phyloP scores from a whole-genome alignment of 2,329 filamentous ascomycete genomes.

The Aschersonia sp. region DNA sequence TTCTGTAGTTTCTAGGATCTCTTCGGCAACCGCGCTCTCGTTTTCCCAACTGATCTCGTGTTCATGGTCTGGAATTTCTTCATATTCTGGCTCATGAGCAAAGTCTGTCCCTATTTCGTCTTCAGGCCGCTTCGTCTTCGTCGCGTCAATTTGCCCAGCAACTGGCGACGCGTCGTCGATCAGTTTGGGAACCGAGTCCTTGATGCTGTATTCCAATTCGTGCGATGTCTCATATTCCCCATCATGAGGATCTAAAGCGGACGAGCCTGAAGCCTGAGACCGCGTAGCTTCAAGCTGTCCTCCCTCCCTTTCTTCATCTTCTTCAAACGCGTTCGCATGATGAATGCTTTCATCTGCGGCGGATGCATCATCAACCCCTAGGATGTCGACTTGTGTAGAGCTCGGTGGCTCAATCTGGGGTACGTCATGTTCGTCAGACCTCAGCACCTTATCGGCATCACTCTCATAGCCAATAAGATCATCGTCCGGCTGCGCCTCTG shows the following conservation, averaged over 20 bases:
- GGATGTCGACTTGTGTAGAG: background rate
- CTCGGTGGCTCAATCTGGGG: background rate
- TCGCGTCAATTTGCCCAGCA: background rate
- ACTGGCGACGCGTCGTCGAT: background rate
- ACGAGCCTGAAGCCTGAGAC: background rate
- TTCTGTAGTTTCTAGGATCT: background rate
- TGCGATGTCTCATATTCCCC: conserved; percentile 9
- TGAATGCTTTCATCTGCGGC: too few relatives aligned
- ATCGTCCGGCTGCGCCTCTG: conserved; percentile 13
- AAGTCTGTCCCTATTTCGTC: background rate
- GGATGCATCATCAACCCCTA: background rate
- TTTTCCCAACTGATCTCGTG: conserved; percentile 11
- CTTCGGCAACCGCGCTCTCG: conserved; percentile 2
- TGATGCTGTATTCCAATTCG: conserved; percentile 23
- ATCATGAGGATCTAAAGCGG: conserved; percentile 1
- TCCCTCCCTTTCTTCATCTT: background rate
- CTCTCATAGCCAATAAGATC: conserved; percentile 24
- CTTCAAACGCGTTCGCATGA: background rate
- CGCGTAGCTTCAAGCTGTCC: background rate
- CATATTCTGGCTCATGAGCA: background rate
- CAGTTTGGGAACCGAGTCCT: conserved; percentile 3
- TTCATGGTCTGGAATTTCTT: conserved; percentile 2
- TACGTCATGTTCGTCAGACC: background rate
- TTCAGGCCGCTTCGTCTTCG: conserved; percentile 1
- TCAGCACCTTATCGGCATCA: conserved; percentile 8